phyloP scores from a whole-genome alignment of 257 asterid genomes.

The Ehretia macrophylla region DNA sequence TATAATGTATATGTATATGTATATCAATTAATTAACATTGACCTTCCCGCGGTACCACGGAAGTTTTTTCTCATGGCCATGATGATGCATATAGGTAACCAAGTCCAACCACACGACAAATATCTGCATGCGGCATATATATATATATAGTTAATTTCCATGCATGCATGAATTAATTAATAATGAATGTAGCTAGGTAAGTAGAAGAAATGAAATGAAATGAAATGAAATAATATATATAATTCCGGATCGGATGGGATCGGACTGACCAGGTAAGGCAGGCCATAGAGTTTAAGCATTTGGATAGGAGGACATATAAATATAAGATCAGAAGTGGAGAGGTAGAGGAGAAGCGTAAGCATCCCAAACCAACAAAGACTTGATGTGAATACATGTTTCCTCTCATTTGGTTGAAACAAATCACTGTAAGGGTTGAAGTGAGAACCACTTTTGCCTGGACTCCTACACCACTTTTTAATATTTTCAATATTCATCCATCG shows the following conservation, averaged over 20 bases:
- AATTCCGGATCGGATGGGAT: too few relatives aligned
- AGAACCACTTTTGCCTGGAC: conserved; percentile 88
- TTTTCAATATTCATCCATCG: too few relatives aligned
- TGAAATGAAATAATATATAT: too few relatives aligned
- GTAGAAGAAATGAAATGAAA: too few relatives aligned
- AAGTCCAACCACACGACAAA: conserved; percentile 78
- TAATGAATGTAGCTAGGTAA: too few relatives aligned
- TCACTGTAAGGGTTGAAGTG: conserved; percentile 79
- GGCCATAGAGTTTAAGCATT: conserved; percentile 58
- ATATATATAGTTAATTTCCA: too few relatives aligned
- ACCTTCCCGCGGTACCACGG: conserved; percentile 98
- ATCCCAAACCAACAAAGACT: conserved; percentile 71
- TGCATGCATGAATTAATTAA: too few relatives aligned
- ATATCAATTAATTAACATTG: too few relatives aligned
- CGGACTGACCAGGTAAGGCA: conserved; percentile 62
- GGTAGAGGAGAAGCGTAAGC: too few relatives aligned
- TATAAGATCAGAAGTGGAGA: too few relatives aligned
- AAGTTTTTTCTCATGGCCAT: conserved; percentile 68
- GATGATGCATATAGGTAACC: conserved; percentile 85
- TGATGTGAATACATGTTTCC: conserved; percentile 50
- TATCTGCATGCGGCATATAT: conserved; percentile 44
- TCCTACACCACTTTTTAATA: conserved; percentile 80
- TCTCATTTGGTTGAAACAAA: conserved; percentile 58
- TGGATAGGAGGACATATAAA: too few relatives aligned
- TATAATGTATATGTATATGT: too few relatives aligned